These are phyloP conservation scores for Aspergillus latus DNA, from an alignment of 2,329 filamentous ascomycete species.

Conservation along the genomic window DNA sequence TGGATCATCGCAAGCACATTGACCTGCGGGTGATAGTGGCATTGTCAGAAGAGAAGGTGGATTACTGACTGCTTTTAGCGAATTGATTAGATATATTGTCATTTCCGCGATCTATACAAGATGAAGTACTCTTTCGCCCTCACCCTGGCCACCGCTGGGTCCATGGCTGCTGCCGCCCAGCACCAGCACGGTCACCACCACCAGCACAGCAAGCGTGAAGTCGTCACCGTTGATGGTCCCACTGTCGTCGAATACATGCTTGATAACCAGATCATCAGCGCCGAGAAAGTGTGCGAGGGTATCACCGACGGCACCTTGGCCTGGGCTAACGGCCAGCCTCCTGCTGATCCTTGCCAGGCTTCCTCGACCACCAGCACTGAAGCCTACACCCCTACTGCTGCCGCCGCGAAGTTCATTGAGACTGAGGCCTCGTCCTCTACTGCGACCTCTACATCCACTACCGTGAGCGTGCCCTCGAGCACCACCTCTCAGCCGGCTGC, in stretches of 20 bases:
- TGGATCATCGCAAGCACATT: neutral
- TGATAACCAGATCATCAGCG: constrained; percentile 50
- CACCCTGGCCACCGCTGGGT: constrained; percentile 45
- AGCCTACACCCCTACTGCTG: constrained; percentile 37
- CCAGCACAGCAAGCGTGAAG: constrained; percentile 44
- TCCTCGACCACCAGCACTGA: constrained; percentile 19
- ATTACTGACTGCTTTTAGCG: neutral
- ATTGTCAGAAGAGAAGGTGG: neutral
- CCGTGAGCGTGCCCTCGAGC: constrained; percentile 28
- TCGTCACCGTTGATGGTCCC: constrained; percentile 59
- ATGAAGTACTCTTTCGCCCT: constrained; percentile 45
- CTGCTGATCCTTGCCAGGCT: constrained; percentile 52
- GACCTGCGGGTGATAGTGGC: neutral
- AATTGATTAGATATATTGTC: constrained; percentile 4
- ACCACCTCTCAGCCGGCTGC: constrained; percentile 24
- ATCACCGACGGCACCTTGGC: constrained; percentile 65
- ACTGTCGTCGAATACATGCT: constrained; percentile 71
- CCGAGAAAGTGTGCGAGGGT: constrained; percentile 66
- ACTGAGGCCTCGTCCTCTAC: constrained; percentile 36
- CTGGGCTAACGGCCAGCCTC: constrained; percentile 65
- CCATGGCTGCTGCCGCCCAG: constrained; percentile 44
- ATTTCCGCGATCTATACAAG: constrained; percentile 19
- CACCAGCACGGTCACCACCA: constrained; percentile 45
- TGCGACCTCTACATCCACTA: constrained; percentile 25
- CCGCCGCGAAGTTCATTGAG: constrained; percentile 54